A percentile compares a stretch with the other conserved stretches of the same genome.
phyloP scores from a whole-genome alignment of 2,329 filamentous ascomycete species.

The Cyphellophora europaea region DNA sequence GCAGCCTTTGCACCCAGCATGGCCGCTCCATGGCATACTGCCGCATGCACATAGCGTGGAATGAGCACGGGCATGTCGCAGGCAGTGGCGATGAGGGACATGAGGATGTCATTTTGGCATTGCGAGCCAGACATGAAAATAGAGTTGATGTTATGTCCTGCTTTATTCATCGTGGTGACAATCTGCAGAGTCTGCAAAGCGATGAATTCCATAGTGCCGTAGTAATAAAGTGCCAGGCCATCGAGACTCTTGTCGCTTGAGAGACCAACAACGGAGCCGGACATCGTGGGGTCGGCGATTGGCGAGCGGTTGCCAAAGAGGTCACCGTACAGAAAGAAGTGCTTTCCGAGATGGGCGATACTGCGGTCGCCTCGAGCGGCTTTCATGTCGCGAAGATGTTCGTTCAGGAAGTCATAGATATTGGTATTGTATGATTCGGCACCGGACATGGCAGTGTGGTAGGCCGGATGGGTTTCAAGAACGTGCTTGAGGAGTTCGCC shows the following conservation, averaged over 20 bases:
- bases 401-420: slow-evolving; percentile 92
- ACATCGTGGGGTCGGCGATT: slow-evolving; percentile 87
- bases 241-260: slow-evolving; percentile 80
- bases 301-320: slow-evolving; percentile 95
- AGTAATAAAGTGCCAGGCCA: slow-evolving; percentile 84
- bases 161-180: slow-evolving; percentile 81
- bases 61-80: slow-evolving; percentile 91
- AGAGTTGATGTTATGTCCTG: slow-evolving; percentile 77
- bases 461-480: slow-evolving; percentile 88
- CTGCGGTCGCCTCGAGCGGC: slow-evolving; percentile 61
- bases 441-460: slow-evolving; percentile 67
- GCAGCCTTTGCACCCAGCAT: slow-evolving; percentile 99
- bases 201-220: slow-evolving; percentile 95
- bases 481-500: slow-evolving; percentile 91
- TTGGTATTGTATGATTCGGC: slow-evolving; percentile 76
- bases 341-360: slow-evolving; percentile 76
- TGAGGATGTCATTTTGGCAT: slow-evolving; percentile 89
- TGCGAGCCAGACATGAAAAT: slow-evolving; percentile 99
- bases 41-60: slow-evolving; percentile 85
- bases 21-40: slow-evolving; percentile 93
- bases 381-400: slow-evolving; percentile 69
- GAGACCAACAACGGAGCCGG: slow-evolving; percentile 77
- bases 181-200: slow-evolving; percentile 95
- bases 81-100: slow-evolving; percentile 81
- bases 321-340: slow-evolving; percentile 98